Evolutionary conservation across 441 rosid genomes (phyloP), one percentile per base, ranked within the genome.

Genomic region (Pelargonium australe): DNA sequence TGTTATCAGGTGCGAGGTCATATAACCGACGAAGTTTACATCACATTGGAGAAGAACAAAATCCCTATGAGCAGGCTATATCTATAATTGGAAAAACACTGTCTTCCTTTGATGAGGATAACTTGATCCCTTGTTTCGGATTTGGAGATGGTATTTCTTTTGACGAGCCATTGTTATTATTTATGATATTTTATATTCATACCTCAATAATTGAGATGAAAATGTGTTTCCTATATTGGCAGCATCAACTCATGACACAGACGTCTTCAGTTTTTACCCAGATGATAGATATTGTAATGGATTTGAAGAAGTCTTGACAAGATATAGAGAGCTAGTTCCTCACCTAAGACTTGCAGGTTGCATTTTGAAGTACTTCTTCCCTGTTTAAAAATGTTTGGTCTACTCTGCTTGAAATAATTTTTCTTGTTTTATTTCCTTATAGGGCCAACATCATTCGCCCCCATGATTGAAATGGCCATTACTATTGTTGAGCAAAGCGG

Each of bases 371-470:
- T 11, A 65, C 69, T 70, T 53, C 69, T 70, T 53, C 20, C 69
- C 66, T 41, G 45, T 40, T 37, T 60, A 63, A 43, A 34, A 34
- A 34, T 34, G 40, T 34, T 64, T n/a, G 5, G 31, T 10, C 68
- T n/a, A 34, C 63, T 19, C 41, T 17, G 65, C 67, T 55, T 77
- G 65, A n/a, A 51, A 51, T 28, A 1, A 14, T 16, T 68, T 66
- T 5, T 3, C 66, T 11, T 49, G 72, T 44, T 61, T 5, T 51
- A 3, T 14, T 51, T 49, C 67, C 41, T 75, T 37, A 14, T 75
- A 91, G 97, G 97, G 66, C 97, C 99, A 3, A 94, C 97, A 58
- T 94, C 99, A 66, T 94, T 94, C 75, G 95, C 94, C 23, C 99
- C 97, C 14, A 77, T 87, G 53, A 81, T 92, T 41, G 97, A 95